Base-by-base conservation (phyloP, 1,284 basidiomycete genomes). In the Moesziomyces aphidis region DNA sequence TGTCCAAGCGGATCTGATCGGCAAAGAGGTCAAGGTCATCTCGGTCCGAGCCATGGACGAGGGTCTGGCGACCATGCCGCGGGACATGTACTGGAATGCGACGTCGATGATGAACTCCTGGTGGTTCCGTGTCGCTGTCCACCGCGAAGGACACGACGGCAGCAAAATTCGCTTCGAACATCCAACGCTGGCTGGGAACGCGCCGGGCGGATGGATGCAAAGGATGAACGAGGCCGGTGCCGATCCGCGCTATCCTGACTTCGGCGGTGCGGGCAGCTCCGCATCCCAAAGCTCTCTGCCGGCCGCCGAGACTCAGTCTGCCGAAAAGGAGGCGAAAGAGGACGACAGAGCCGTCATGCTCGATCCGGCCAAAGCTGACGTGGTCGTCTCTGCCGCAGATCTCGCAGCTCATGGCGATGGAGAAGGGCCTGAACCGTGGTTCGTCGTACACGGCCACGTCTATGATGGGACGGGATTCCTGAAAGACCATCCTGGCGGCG, bases 191-290 rank as follows among this genome's bases (percentile, higher is more conserved):
- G 88, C 87, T 1, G 89, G 89, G 4, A 85, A 82, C 13, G 83
- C 85, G 24, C 70, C 87, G n/a, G 88, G 88, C 9, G 90, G 90
- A 3, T 91, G 90, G 90, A 91, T 91, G 90, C 85, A 88, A 85
- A 85, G 89, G 26, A 83, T 90, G 76, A 89, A 89, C 78, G 83
- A 85, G 17, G 79, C 85, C 21, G 89, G 89, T 0, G 57, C 83
- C 19, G 87, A 90, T 70, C 85, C 88, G 9, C 79, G 86, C 15
- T 86, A 85, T 22, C 89, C 89, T 0, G 52, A 71, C 1, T 75
- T 75, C 23, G 68, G 67, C 61, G 69, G 62, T 31, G 55, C 51
- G 1, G 47, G 22, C 23, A 39, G 60, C 46, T n/a, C 50, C 5
- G 31, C 19, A 9, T 44, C 24, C 13, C 39, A 43, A 5, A 44